Evolutionary conservation across 768 basidiomycete species (phyloP), one percentile per base, ranked within the genome.

Genomic region (Tulasnella sp.): DNA sequence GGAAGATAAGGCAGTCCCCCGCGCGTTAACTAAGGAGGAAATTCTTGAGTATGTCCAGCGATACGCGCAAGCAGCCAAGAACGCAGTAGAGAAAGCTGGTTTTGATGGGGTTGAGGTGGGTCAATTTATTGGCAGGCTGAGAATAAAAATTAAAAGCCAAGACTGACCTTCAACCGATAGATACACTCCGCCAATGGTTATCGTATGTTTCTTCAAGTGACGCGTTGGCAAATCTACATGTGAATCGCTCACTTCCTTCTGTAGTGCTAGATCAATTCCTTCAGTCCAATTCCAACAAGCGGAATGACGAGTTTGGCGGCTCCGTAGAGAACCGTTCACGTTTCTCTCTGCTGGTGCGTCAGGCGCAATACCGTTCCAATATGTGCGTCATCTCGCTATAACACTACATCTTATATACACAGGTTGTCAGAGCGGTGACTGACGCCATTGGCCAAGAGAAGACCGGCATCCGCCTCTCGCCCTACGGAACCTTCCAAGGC

Each of bases 51-150:
- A 57, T 51, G 63, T 67, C 42, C 57, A 60, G 49, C 63, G 25
- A 9, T 72, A 67, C 65, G 62, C 41, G 7, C 43, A 60, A n/a
- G 68, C 70, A 10, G 67, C 70, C 17, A 60, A 65, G 43, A 65
- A 65, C 52, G 68, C 70, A 10, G 61, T 67, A 11, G 54, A 66
- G 8, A 65, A 73, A 49, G 83, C 84, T 25, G 84, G 82, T 0
- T 87, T 87, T 62, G 85, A 87, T 61, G 86, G 84, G 12, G 72
- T 80, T 3, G 80, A 83, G 34, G 34, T 38, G 34, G 34, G 34
- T 38, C 34, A 5, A 5, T 38, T 38, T 38, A 38, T 38, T 15
- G n/a, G n/a, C n/a, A n/a, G n/a, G 5, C 34, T 38, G 34, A 38
- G 15, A 38, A 38, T 7, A 38, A 7, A 38, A 38, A 38, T 7